Base-by-base conservation (phyloP, 371 early-diverging fungal species). In the Apophysomyces trapeziformis region DNA sequence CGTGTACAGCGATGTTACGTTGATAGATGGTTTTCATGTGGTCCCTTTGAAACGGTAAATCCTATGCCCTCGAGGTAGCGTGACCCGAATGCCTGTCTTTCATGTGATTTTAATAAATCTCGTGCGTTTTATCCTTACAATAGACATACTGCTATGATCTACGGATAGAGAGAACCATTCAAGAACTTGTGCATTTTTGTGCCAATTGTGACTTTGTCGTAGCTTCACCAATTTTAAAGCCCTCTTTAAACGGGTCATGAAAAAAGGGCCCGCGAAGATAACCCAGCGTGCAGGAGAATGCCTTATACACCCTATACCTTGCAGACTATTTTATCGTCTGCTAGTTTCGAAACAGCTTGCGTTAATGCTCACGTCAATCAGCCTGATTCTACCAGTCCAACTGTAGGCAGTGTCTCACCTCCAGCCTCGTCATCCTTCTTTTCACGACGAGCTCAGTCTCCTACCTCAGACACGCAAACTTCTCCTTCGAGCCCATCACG, bases 271-370 rank as follows among this genome's bases (percentile, higher is more conserved):
- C 54, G 21, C 21, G 21, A 21, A 50, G 54, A 50, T 18, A 50
- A 50, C 54, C 21, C 54, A 50, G 54, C 54, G 54, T 26, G 54
- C 54, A 50, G 54, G 54, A 13, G 65, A 41, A 82, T 82, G 83
- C 73, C 83, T 13, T 82, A 75, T 65, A 80, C 77, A 41, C 83
- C 83, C 13, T 83, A 83, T 46, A 80, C 77, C 44, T 46, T 79
- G 60, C 80, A 83, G 65, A 72, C 79, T 2, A 65, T 83, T 60
- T 64, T 82, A 26, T 45, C 58, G n/a, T 67, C 76, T 45, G 68
- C 70, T 18, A 67, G 60, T 60, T 38, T 66, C 60, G 73, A 75
- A 44, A 70, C 69, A 8, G 68, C 61, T 57, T 54, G 38, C 37
- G 14, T 38, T n/a, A 21, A 65, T 21, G 44, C 57, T 37, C 14